Evolutionary conservation across 768 basidiomycete genomes (phyloP), one percentile per base, ranked within the genome.

Genomic region (Kwoniella sp.): DNA sequence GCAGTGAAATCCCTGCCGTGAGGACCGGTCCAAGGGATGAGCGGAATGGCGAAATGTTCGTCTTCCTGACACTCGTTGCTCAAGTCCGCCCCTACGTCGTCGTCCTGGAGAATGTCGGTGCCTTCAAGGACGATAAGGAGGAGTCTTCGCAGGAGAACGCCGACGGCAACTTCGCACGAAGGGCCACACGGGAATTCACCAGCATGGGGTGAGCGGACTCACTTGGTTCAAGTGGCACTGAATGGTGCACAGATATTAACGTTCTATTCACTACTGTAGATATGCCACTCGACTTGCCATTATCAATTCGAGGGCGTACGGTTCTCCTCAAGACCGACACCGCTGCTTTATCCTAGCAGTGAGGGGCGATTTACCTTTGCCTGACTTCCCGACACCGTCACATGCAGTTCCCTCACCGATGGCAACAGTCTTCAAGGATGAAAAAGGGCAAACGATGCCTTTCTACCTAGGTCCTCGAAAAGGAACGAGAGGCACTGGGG

Each of bases 21-120:
- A 28, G 28, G 29, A 61, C 22, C n/a, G 37, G 30, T 11, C 41
- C 41, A 11, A 30, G 29, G 8, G 71, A 73, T 45, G n/a, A 53
- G 2, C 37, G 73, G 26, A 70, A 70, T 52, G 52, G 61, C n/a
- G 68, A 75, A 55, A 51, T 75, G 2, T 68, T 63, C 47, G 31
- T 50, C 0, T 50, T 60, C 48, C 31, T 75, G 1, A n/a, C 38
- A 0, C 71, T 67, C 28, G 54, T 70, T n/a, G 58, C 58, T 20
- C 66, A 65, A 1, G 23, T 72, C 9, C 60, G 31, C 17, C 68
- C 73, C 1, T 65, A 58, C 22, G 41, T 63, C 29, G 63, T 75
- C 30, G 37, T 75, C 12, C 38, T 75, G 13, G 73, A 75, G 52
- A 75, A 75, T 30, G 73, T 75, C 4, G 23, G 51, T 2, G 69